Conservation (phyloP, 495 filamentous ascomycete species). For the Pyrenula aspistea region DNA sequence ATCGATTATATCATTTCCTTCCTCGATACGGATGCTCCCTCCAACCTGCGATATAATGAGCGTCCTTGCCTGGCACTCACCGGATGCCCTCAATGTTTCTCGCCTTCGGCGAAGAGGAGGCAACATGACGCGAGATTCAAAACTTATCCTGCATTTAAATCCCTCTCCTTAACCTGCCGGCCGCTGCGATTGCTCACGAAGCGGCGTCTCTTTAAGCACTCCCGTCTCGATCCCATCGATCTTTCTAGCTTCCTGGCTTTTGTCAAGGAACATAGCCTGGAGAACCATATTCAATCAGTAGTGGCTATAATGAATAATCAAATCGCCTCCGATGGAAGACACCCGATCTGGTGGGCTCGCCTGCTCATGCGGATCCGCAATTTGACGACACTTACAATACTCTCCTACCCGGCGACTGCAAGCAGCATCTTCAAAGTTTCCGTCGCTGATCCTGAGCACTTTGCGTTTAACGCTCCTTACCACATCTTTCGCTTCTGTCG, state of each 20-base stretch:
- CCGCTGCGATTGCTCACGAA: conserved; percentile 17
- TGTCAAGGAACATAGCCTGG: conserved; percentile 12
- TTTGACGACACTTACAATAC: conserved; percentile 15
- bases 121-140: too few relatives aligned
- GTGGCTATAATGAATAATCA: conserved; percentile 12
- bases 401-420: conserved; percentile 23
- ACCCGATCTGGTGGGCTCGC: conserved; percentile 21
- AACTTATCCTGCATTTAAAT: conserved; percentile 17
- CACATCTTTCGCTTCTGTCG: conserved; percentile 14
- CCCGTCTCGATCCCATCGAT: conserved; percentile 16
- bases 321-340: conserved; percentile 1
- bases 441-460: conserved; percentile 22
- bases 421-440: conserved; percentile 16
- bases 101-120: too few relatives aligned
- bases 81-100: too few relatives aligned
- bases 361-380: conserved; percentile 19
- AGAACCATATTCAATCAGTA: conserved; percentile 20
- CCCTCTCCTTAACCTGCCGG: conserved; percentile 16
- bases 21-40: conserved; percentile 18
- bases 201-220: conserved; percentile 23
- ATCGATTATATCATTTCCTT: conserved; percentile 24
- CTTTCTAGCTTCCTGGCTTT: conserved; percentile 18
- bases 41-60: conserved; percentile 12
- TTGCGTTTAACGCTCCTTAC: conserved; percentile 27
- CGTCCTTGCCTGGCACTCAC: conserved; percentile 13